A percentile compares a stretch with the other conserved stretches of the same genome.
phyloP scores from a whole-genome alignment of 768 basidiomycete species.

The Termitomyces eurrhizus region DNA sequence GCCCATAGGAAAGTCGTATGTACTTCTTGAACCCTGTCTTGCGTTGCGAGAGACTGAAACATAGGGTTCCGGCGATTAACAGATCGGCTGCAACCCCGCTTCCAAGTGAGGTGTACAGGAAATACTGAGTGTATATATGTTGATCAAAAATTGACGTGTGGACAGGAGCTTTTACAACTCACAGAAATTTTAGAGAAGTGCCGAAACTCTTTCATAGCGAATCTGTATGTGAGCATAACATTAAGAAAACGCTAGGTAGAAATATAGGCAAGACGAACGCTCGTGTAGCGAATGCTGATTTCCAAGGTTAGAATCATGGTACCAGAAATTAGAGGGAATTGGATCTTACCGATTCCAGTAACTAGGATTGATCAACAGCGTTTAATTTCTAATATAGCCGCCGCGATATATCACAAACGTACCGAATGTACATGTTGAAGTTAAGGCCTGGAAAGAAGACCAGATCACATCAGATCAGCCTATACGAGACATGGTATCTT shows the following conservation, averaged over 20 bases:
- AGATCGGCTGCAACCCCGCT: constrained; percentile 37
- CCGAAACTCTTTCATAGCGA: constrained; percentile 20
- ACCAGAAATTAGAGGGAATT: background rate
- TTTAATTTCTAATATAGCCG: background rate
- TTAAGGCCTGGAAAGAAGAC: constrained; percentile 1
- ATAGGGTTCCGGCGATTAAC: constrained; percentile 33
- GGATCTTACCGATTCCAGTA: constrained; percentile 15
- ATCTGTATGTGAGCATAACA: constrained; percentile 12
- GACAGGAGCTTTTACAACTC: constrained; percentile 2
- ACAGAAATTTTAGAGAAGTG: constrained; percentile 26
- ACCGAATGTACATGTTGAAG: constrained; percentile 18
- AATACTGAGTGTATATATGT: constrained; percentile 17
- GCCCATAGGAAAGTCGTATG: background rate
- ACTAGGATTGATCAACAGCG: constrained; percentile 1
- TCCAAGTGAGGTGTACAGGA: constrained; percentile 27
- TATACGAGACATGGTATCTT: background rate
- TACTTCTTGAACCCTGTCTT: constrained; percentile 28
- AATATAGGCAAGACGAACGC: constrained; percentile 19
- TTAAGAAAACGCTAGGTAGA: background rate
- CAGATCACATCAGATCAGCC: background rate
- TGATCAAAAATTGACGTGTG: background rate
- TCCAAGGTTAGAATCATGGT: background rate
- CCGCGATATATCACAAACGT: background rate
- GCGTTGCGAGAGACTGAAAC: constrained; percentile 26
- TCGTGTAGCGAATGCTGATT: constrained; percentile 23